Conservation (phyloP, 2,329 filamentous ascomycete species). For the Cercospora sesami region DNA sequence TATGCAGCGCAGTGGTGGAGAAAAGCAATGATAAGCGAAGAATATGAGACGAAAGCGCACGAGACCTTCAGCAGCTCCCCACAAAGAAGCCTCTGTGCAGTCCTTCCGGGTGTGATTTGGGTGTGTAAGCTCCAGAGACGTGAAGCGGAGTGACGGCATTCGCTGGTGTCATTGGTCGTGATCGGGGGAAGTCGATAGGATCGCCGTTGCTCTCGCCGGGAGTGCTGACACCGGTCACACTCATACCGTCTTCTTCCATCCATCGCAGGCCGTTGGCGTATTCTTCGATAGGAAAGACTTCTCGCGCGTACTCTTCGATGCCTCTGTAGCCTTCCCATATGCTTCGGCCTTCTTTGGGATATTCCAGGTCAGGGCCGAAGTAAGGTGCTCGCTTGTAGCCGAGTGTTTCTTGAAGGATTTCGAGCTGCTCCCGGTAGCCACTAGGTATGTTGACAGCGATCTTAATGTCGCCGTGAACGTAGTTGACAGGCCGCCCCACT, state of each 20-base stretch:
- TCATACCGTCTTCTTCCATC: conserved; percentile 64
- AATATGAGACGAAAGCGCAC: background rate
- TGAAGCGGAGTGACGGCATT: conserved; percentile 27
- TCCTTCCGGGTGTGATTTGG: conserved; percentile 37
- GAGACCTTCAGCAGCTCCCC: conserved; percentile 29
- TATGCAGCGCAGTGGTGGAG: background rate
- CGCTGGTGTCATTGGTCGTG: conserved; percentile 35
- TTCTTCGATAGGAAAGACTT: conserved; percentile 93
- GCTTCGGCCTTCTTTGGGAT: conserved; percentile 70
- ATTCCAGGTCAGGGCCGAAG: conserved; percentile 61
- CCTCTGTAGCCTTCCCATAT: conserved; percentile 91
- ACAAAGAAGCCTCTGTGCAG: conserved; percentile 35
- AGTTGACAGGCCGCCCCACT: conserved; percentile 73
- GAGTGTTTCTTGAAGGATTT: conserved; percentile 62
- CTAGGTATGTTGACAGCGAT: conserved; percentile 81
- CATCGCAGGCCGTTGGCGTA: conserved; percentile 89
- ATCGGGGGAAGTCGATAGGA: conserved; percentile 22
- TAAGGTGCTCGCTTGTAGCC: conserved; percentile 62
- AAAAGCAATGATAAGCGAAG: background rate
- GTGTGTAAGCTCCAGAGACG: conserved; percentile 38
- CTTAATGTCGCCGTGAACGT: conserved; percentile 76
- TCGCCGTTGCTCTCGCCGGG: conserved; percentile 27
- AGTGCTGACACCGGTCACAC: conserved; percentile 20
- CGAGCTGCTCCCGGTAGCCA: conserved; percentile 85
- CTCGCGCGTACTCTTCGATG: conserved; percentile 89